Evolutionary conservation across 2,329 filamentous ascomycete species (phyloP).

Genomic region (Colletotrichum graminicola): DNA sequence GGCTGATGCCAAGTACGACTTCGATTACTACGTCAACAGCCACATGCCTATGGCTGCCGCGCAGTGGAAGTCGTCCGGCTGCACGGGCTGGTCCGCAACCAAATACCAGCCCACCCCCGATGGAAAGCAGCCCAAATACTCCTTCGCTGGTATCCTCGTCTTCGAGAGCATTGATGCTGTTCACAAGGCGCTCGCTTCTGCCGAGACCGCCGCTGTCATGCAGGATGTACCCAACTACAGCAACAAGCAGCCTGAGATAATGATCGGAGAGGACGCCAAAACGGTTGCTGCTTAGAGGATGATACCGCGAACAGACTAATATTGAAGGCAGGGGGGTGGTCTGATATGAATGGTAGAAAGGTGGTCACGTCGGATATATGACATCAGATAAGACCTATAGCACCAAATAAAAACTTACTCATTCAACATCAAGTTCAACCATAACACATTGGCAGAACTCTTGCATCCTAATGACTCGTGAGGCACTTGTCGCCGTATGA

Average conservation of each 20-base stretch:
- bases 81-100: slow-evolving; percentile 28
- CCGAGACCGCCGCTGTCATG: slow-evolving; percentile 31
- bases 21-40: slow-evolving; percentile 40
- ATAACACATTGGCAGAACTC: neutral
- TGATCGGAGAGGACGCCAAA: slow-evolving; percentile 46
- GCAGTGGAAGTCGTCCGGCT: slow-evolving; percentile 26
- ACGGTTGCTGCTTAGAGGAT: neutral
- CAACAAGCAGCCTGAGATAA: slow-evolving; percentile 54
- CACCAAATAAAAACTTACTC: neutral
- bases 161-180: slow-evolving; percentile 29
- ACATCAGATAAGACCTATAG: neutral
- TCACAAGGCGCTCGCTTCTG: slow-evolving; percentile 27
- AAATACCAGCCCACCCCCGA: slow-evolving; percentile 29
- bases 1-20: slow-evolving; percentile 41
- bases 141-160: slow-evolving; percentile 26
- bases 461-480: neutral
- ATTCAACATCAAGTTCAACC: too few species aligned
- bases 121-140: slow-evolving; percentile 32
- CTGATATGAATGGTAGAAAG: neutral
- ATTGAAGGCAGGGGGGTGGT: too few species aligned
- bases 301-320: neutral
- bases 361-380: neutral
- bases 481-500: rapidly evolving
- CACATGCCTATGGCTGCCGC: slow-evolving; percentile 36
- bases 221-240: slow-evolving; percentile 38